These are phyloP conservation scores for Protea cynaroides DNA, from an alignment of 164 flowering plant genomes.

Conservation along the genomic window DNA sequence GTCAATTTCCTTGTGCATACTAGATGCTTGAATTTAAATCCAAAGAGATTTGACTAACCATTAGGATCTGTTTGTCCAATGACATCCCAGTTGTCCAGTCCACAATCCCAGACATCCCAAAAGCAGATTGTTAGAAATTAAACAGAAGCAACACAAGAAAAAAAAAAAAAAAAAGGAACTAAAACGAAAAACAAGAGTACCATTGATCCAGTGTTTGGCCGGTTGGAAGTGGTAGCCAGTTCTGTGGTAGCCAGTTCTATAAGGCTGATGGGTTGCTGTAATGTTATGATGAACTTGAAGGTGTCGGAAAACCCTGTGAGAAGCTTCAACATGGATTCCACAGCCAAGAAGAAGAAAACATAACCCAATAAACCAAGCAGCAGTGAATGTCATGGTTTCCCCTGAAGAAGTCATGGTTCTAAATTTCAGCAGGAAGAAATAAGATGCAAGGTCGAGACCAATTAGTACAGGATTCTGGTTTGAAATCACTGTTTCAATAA, in stretches of 20 bases:
- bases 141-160: neutral
- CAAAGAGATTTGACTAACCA: conserved; percentile 29
- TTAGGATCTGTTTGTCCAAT: conserved; percentile 26
- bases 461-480: no score
- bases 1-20: no score
- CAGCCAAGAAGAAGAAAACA: conserved; percentile 8
- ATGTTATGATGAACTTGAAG: conserved; percentile 8
- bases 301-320: conserved; percentile 6
- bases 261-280: conserved; percentile 17
- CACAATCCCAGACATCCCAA: neutral
- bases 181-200: conserved; percentile 13
- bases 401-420: no score
- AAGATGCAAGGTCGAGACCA: no score
- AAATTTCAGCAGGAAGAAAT: no score
- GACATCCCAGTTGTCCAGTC: conserved; percentile 1
- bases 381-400: conserved; percentile 2
- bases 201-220: conserved; percentile 46
- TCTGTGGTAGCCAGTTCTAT: conserved; percentile 39
- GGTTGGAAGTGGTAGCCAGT: conserved; percentile 44
- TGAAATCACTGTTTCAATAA: no score
- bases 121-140: neutral
- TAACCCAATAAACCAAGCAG: conserved; percentile 4
- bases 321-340: conserved; percentile 12
- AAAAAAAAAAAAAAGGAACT: neutral
- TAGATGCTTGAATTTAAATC: no score